These are phyloP conservation scores for Fremontodendron californicum DNA, from an alignment of 345 rosid species.

Conservation along the genomic window DNA sequence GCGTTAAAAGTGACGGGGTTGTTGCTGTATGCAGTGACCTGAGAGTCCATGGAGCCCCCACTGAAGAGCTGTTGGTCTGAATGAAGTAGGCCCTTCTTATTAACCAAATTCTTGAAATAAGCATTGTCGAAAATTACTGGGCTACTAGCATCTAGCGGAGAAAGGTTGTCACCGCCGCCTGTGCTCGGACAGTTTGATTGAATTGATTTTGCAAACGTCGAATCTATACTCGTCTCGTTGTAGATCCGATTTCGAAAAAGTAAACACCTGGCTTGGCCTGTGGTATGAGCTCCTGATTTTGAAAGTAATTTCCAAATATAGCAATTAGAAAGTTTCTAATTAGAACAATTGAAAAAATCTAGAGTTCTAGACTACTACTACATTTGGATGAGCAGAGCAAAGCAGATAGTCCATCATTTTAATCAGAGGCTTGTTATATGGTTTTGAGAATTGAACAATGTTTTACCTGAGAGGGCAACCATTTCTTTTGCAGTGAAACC, in stretches of 20 bases:
- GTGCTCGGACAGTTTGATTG: constrained; percentile 34
- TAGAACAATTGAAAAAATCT: no score
- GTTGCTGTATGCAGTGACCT: constrained; percentile 37
- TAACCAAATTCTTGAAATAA: constrained; percentile 40
- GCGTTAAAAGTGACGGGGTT: constrained; percentile 26
- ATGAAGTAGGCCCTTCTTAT: constrained; percentile 45
- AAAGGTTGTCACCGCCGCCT: constrained; percentile 38
- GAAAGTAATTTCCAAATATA: background rate
- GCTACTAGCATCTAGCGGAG: constrained; percentile 33
- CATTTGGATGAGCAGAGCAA: no score
- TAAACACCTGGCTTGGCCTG: constrained; percentile 56
- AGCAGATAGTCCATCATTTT: no score
- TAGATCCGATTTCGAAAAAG: constrained; percentile 35
- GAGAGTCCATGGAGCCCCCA: constrained; percentile 45
- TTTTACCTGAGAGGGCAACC: constrained; percentile 36
- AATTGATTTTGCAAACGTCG: constrained; percentile 30
- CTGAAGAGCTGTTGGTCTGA: constrained; percentile 55
- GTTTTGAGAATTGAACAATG: background rate
- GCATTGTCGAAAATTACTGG: constrained; percentile 43
- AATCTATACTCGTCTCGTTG: constrained; percentile 46
- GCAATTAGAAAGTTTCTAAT: background rate
- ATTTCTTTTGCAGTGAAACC: constrained; percentile 37
- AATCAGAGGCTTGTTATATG: no score
- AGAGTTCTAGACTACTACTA: no score
- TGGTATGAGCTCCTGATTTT: constrained; percentile 38